Conservation (phyloP, 2,329 filamentous ascomycete genomes). For the Camptophora hylomeconis region DNA sequence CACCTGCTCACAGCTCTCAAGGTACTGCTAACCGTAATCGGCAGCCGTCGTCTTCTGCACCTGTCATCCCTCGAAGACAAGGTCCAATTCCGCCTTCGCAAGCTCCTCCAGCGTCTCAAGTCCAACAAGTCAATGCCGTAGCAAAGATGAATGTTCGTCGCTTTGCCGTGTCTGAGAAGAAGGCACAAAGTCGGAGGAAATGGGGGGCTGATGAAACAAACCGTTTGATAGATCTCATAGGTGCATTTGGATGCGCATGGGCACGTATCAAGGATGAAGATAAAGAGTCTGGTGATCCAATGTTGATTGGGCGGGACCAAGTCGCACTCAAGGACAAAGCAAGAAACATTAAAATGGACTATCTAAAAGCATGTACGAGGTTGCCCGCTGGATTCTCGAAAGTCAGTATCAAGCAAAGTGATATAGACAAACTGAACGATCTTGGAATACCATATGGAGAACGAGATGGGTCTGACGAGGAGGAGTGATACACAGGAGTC, state of each 20-base stretch:
- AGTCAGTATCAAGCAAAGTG: constrained; percentile 10
- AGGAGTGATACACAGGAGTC: too few species aligned
- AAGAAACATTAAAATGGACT: constrained; percentile 38
- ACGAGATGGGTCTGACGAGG: too few species aligned
- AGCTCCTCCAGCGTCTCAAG: too few species aligned
- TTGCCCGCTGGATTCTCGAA: constrained; percentile 9
- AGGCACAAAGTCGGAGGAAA: constrained; percentile 12
- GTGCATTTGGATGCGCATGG: constrained; percentile 33
- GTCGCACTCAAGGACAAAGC: constrained; percentile 44
- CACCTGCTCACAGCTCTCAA: too few species aligned
- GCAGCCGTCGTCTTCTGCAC: too few species aligned
- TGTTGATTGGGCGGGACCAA: constrained; percentile 31
- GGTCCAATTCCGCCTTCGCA: too few species aligned
- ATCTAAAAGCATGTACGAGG: constrained; percentile 26
- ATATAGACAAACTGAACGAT: constrained; percentile 6
- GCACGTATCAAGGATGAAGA: constrained; percentile 29
- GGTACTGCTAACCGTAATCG: too few species aligned
- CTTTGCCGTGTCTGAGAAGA: too few species aligned
- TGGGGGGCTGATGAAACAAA: constrained; percentile 29
- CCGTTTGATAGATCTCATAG: constrained; percentile 38
- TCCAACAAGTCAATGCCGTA: too few species aligned
- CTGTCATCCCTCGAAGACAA: too few species aligned
- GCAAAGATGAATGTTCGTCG: too few species aligned
- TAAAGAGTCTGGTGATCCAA: constrained; percentile 18
- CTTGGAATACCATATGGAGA: constrained; percentile 10